phyloP scores from a whole-genome alignment of 257 asterid genomes.

The Solanum okadae region DNA sequence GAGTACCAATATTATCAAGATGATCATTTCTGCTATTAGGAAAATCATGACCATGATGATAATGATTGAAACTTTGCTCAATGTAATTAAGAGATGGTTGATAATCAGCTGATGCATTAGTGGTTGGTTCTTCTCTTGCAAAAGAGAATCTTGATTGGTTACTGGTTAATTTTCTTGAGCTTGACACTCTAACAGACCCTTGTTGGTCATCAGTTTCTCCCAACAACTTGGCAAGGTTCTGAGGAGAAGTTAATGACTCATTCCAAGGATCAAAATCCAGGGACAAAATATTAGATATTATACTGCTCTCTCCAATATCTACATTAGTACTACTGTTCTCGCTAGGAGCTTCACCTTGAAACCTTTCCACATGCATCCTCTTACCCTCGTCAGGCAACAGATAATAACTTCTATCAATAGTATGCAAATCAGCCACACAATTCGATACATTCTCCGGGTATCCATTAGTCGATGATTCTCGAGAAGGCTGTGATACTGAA shows the following conservation, averaged over 20 bases:
- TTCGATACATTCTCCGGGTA: conserved; percentile 27
- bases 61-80: conserved; percentile 35
- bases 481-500: conserved; percentile 32
- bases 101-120: conserved; percentile 24
- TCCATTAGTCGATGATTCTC: conserved; percentile 20
- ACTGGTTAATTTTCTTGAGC: conserved; percentile 50
- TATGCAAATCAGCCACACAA: conserved; percentile 17
- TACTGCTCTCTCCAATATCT: conserved; percentile 74
- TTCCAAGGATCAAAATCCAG: conserved; percentile 77
- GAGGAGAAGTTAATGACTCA: conserved; percentile 52
- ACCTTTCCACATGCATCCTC: conserved; percentile 26
- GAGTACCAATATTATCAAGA: conserved; percentile 32
- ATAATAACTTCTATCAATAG: conserved; percentile 26
- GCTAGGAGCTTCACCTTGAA: conserved; percentile 32
- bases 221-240: conserved; percentile 49
- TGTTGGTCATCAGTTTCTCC: conserved; percentile 46
- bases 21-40: conserved; percentile 32
- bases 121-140: conserved; percentile 73
- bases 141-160: conserved; percentile 87
- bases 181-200: conserved; percentile 37
- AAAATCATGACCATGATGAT: conserved; percentile 33
- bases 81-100: conserved; percentile 30
- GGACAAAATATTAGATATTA: conserved; percentile 77
- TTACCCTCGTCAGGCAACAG: conserved; percentile 27
- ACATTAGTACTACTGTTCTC: conserved; percentile 9